phyloP scores from a whole-genome alignment of 345 rosid genomes.

The Brassica rapa region DNA sequence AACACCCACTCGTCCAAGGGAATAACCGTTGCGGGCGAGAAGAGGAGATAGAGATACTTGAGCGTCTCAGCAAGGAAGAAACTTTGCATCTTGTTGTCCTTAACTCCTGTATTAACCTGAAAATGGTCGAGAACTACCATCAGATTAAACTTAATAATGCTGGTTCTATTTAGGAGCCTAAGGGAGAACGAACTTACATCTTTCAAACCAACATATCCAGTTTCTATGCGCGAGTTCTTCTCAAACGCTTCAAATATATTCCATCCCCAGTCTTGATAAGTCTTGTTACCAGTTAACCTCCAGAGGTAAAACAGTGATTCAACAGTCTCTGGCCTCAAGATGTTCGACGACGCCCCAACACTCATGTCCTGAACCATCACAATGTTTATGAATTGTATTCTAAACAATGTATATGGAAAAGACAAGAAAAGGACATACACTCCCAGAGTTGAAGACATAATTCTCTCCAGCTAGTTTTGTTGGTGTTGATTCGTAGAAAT shows the following conservation, averaged over 20 bases:
- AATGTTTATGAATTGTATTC: constrained; percentile 4
- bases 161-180: background rate
- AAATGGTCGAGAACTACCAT: constrained; percentile 2
- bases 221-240: constrained; percentile 74
- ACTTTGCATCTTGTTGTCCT: constrained; percentile 95
- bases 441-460: constrained; percentile 74
- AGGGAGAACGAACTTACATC: constrained; percentile 67
- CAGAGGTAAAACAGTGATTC: constrained; percentile 96
- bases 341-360: constrained; percentile 96
- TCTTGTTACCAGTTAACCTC: constrained; percentile 92
- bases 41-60: constrained; percentile 83
- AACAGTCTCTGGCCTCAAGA: constrained; percentile 90
- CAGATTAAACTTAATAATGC: background rate
- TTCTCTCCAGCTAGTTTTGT: constrained; percentile 98
- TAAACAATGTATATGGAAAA: background rate
- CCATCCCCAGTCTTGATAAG: constrained; percentile 99
- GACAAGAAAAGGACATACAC: constrained; percentile 38
- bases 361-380: constrained; percentile 73
- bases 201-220: constrained; percentile 90
- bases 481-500: constrained; percentile 85
- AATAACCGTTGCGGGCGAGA: constrained; percentile 77
- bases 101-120: constrained; percentile 80
- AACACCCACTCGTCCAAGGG: constrained; percentile 95
- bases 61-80: constrained; percentile 95
- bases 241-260: constrained; percentile 94